phyloP scores from a whole-genome alignment of 1,284 basidiomycete genomes.

The Trametes polyzona region DNA sequence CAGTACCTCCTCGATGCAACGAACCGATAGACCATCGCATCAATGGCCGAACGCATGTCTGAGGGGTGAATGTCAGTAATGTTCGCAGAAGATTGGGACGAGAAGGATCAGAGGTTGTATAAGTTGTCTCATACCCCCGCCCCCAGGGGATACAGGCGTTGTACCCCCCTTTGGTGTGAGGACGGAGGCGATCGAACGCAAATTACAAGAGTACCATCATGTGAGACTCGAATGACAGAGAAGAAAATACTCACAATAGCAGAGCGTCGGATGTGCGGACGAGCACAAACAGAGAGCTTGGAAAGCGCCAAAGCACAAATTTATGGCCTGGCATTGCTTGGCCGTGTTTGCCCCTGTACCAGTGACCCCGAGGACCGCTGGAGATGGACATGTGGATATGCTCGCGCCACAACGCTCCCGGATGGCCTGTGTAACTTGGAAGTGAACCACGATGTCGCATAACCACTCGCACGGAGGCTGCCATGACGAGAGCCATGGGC shows the following conservation, averaged over 20 bases:
- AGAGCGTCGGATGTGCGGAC: no score
- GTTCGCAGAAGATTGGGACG: neutral
- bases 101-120: constrained; percentile 28
- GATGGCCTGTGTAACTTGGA: neutral
- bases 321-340: constrained; percentile 17
- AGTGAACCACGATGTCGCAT: constrained; percentile 45
- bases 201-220: constrained; percentile 80
- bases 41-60: no score
- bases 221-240: neutral
- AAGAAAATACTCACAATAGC: constrained; percentile 25
- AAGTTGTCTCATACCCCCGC: constrained; percentile 69
- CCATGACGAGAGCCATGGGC: constrained; percentile 53
- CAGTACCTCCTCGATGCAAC: no score
- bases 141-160: constrained; percentile 74
- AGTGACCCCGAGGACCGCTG: neutral
- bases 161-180: constrained; percentile 69
- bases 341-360: constrained; percentile 17
- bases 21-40: no score
- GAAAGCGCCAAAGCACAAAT: neutral
- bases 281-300: neutral
- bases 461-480: constrained; percentile 55
- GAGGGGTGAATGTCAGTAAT: no score
- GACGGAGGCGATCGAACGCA: constrained; percentile 73
- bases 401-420: neutral
- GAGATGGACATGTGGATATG: neutral